phyloP scores from a whole-genome alignment of 176 grass and related monocot species.

The Olyra latifolia region DNA sequence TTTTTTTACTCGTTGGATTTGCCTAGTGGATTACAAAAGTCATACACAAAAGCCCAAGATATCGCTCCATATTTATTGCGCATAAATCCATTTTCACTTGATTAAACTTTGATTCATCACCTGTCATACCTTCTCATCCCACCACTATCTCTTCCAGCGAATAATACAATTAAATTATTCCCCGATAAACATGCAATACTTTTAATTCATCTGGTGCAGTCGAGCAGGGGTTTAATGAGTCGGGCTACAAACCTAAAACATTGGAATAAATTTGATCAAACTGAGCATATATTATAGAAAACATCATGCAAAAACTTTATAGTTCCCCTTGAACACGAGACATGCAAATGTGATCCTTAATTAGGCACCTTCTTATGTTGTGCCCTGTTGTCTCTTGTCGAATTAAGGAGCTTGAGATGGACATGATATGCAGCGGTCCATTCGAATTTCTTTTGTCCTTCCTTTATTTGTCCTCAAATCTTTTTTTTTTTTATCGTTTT shows the following conservation, averaged over 20 bases:
- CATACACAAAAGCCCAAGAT: neutral
- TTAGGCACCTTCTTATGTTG: neutral
- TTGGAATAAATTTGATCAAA: constrained; percentile 4
- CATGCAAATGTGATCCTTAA: neutral
- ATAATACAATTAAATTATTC: neutral
- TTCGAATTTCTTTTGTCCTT: constrained; percentile 5
- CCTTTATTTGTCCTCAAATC: neutral
- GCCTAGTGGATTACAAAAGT: neutral
- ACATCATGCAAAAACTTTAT: neutral
- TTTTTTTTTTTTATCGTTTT: neutral
- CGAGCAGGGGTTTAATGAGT: neutral
- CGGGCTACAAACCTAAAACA: neutral
- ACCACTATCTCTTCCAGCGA: neutral
- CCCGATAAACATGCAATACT: constrained; percentile 18
- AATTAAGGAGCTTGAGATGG: constrained; percentile 10
- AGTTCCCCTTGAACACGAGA: neutral
- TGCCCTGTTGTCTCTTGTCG: neutral
- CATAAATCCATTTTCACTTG: neutral
- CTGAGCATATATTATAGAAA: constrained; percentile 8
- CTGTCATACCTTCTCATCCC: constrained; percentile 29
- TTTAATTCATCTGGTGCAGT: constrained; percentile 29
- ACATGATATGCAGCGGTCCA: neutral
- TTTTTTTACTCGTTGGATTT: constrained; percentile 17
- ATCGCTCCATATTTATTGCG: neutral
- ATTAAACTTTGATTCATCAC: constrained; percentile 5